Conservation (phyloP, 495 filamentous ascomycete genomes). For the Ramalina intermedia region DNA sequence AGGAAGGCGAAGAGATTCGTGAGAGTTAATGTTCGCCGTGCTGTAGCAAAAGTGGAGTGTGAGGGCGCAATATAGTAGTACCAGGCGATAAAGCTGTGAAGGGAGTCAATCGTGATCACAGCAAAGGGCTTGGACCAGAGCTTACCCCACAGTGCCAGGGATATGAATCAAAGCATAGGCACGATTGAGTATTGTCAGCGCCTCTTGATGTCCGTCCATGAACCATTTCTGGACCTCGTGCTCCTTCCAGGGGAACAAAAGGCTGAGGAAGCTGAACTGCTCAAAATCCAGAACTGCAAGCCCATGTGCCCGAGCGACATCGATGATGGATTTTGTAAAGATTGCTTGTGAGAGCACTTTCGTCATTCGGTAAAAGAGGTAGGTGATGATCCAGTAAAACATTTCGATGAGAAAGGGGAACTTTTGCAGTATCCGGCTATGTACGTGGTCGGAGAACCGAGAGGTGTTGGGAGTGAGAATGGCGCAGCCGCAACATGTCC, state of each 20-base stretch:
- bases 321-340: conserved; percentile 48
- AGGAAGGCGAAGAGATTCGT: conserved; percentile 47
- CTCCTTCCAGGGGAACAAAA: conserved; percentile 42
- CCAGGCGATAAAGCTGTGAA: conserved; percentile 46
- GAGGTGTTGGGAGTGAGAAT: conserved; percentile 44
- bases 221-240: conserved; percentile 45
- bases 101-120: background rate
- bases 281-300: conserved; percentile 48
- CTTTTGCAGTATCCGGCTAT: conserved; percentile 37
- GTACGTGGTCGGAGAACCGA: conserved; percentile 37
- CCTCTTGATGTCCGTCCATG: conserved; percentile 36
- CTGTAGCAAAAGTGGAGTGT: conserved; percentile 38
- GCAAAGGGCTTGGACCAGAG: conserved; percentile 4
- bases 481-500: conserved; percentile 28
- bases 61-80: conserved; percentile 48
- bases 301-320: conserved; percentile 50
- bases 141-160: conserved; percentile 49
- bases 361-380: conserved; percentile 47
- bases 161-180: conserved; percentile 53
- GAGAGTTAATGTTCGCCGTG: conserved; percentile 48
- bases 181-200: conserved; percentile 45
- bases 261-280: conserved; percentile 35
- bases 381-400: conserved; percentile 59
- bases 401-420: conserved; percentile 46
- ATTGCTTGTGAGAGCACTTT: conserved; percentile 43